Evolutionary conservation across 805 yeast species (phyloP).

Genomic region (Phaffomyces thermotolerans): DNA sequence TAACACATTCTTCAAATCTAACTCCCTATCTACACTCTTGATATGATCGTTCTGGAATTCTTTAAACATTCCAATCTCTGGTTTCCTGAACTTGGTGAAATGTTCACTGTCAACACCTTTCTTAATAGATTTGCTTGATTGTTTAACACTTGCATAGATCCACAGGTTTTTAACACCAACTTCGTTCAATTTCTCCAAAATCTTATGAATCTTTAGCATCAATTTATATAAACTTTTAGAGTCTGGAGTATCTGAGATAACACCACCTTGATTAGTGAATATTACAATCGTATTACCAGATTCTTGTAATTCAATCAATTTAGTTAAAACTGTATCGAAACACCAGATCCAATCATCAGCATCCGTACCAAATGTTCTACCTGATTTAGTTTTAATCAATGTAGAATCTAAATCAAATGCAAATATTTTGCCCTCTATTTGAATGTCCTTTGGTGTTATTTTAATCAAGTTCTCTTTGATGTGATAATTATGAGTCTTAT

Average conservation of each 20-base stretch:
- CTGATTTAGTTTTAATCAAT: slow-evolving; percentile 57
- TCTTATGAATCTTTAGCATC: slow-evolving; percentile 31
- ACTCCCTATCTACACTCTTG: slow-evolving; percentile 3
- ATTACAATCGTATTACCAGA: slow-evolving; percentile 40
- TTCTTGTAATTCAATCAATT: slow-evolving; percentile 1
- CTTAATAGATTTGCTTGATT: slow-evolving; percentile 29
- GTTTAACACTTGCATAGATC: slow-evolving; percentile 60
- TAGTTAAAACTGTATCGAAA: slow-evolving; percentile 25
- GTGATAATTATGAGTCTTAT: slow-evolving; percentile 24
- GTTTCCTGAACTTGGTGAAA: slow-evolving; percentile 53
- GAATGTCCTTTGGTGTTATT: slow-evolving; percentile 26
- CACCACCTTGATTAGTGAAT: slow-evolving; percentile 83
- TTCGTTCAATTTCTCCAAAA: slow-evolving; percentile 27
- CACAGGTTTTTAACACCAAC: slow-evolving; percentile 28
- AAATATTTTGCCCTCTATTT: slow-evolving; percentile 19
- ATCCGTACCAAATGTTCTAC: slow-evolving; percentile 46
- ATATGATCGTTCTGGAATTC: slow-evolving; percentile 37
- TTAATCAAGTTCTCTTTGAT: slow-evolving; percentile 38
- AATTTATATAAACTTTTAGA: slow-evolving; percentile 33
- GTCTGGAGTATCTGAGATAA: slow-evolving; percentile 32
- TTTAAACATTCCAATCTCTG: slow-evolving; percentile 71
- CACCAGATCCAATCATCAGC: slow-evolving; percentile 75
- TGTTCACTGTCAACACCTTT: slow-evolving; percentile 5
- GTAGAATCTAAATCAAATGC: slow-evolving; percentile 89
- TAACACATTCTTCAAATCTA: slow-evolving; percentile 38